Base-by-base conservation (phyloP, 495 filamentous ascomycete genomes). In the Neurospora pannonica region DNA sequence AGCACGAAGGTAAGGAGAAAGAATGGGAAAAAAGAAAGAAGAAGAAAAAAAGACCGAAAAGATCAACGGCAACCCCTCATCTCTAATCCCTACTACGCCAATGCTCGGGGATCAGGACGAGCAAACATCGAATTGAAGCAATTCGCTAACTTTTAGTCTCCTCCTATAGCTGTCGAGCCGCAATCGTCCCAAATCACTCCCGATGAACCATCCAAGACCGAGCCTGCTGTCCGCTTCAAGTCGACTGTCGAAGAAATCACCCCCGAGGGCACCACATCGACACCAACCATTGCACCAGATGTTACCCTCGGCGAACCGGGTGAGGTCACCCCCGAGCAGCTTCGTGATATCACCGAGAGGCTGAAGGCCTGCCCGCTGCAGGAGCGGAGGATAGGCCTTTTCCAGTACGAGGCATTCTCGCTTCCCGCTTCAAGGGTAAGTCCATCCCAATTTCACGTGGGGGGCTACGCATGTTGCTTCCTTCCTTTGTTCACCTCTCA, bases 371-470 rank as follows among this genome's bases (percentile, higher is more conserved):
- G 92, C 24, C 89, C 91, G 78, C 85, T 96, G 74, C 94, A 97
- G 81, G 90, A 92, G 77, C 87, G 89, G 37, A 90, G 94, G n/a
- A 89, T 95, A 83, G 92, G 90, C 75, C 92, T 94, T 77, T 97
- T 93, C 80, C 89, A 89, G 6, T 97, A 94, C 81, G 94, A 97
- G 76, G 90, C 94, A 34, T 88, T 97, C 54, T 97, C 94, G 43
- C 84, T 97, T 40, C 94, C 94, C n/a, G 85, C 89, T 36, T 97
- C 94, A 38, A 89, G 93, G 84, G 94, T 95, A 89, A 79, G 92
- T 88, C 37, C 36, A 76, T 72, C 34, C 34, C 4, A 71, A 43
- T 46, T 9, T 72, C 37, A 17, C 37, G 4, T 67, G 54, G 11
- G 48, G 48, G 48, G 48, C 48, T 60, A 60, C 48, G 21, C 48